Percentiles rank a stretch among this genome's conserved stretches.
These are phyloP conservation scores for Zea mays DNA, from an alignment of 176 grass and related monocot species.

Conservation along the genomic window DNA sequence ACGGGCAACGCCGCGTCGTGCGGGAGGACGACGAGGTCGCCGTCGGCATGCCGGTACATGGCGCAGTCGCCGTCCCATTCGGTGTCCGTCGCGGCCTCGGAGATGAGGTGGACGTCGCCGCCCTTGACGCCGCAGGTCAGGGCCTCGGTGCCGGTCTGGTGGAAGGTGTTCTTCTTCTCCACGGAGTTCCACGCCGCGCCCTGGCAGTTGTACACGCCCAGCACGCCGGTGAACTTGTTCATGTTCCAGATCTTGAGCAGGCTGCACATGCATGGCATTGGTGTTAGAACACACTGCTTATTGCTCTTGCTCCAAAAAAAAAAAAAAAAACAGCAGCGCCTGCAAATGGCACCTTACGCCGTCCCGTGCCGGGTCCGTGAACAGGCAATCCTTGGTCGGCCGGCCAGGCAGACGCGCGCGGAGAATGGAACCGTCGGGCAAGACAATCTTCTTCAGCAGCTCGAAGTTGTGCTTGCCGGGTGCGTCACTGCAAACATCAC, in stretches of 20 bases:
- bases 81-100: constrained; percentile 58
- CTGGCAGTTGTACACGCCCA: constrained; percentile 94
- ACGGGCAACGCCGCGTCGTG: constrained; percentile 45
- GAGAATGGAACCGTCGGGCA: constrained; percentile 77
- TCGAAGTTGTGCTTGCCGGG: constrained; percentile 90
- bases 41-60: constrained; percentile 50
- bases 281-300: no score
- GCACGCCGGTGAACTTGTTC: constrained; percentile 78
- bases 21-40: constrained; percentile 54
- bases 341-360: constrained; percentile 51
- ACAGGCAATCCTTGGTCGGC: constrained; percentile 78
- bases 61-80: constrained; percentile 79
- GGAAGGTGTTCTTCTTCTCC: constrained; percentile 81
- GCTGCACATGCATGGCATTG: constrained; percentile 29
- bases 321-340: no score
- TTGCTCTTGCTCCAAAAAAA: no score
- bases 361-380: constrained; percentile 74
- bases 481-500: constrained; percentile 51
- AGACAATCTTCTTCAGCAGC: constrained; percentile 74
- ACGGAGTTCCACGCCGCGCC: constrained; percentile 70
- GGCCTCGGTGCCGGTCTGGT: constrained; percentile 41
- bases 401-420: constrained; percentile 67
- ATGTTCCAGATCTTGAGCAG: constrained; percentile 99
- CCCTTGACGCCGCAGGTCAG: constrained; percentile 50
- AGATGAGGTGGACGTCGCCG: constrained; percentile 74